Conservation (phyloP, 2,329 filamentous ascomycete genomes). For the Trichoderma atrobrunneum region DNA sequence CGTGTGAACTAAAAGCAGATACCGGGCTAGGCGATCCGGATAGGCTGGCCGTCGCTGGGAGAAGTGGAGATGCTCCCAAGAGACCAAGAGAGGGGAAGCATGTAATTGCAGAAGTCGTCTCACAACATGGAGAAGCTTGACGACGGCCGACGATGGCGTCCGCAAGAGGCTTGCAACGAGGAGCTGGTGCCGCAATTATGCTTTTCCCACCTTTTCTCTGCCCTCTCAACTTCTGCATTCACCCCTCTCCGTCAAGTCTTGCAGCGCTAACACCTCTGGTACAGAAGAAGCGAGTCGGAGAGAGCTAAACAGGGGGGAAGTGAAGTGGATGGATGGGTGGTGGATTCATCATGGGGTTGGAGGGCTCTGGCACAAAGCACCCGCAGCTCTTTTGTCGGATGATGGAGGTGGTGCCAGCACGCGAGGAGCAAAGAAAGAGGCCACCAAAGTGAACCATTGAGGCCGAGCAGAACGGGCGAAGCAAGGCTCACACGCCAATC, state of each 20-base stretch:
- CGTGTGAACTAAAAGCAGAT: slow-evolving; percentile 7
- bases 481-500: neutral
- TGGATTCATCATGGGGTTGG: slow-evolving; percentile 7
- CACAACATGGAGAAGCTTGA: slow-evolving; percentile 10
- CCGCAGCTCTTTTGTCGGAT: slow-evolving; percentile 8
- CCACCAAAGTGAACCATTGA: neutral
- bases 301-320: slow-evolving; percentile 6
- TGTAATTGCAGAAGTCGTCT: slow-evolving; percentile 4
- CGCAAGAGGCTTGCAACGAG: slow-evolving; percentile 11
- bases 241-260: neutral
- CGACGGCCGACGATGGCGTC: neutral
- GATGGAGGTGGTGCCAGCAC: slow-evolving; percentile 11
- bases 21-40: slow-evolving; percentile 19
- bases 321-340: neutral
- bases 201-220: neutral
- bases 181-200: slow-evolving; percentile 14
- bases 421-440: neutral
- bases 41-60: slow-evolving; percentile 20
- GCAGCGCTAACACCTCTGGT: neutral
- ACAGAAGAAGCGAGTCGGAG: neutral
- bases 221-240: neutral
- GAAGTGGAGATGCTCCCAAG: slow-evolving; percentile 6
- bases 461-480: neutral
- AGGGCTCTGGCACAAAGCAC: neutral
- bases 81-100: neutral